These are phyloP conservation scores for Aspergillus sp. DNA, from an alignment of 2,329 filamentous ascomycete genomes.

Conservation along the genomic window DNA sequence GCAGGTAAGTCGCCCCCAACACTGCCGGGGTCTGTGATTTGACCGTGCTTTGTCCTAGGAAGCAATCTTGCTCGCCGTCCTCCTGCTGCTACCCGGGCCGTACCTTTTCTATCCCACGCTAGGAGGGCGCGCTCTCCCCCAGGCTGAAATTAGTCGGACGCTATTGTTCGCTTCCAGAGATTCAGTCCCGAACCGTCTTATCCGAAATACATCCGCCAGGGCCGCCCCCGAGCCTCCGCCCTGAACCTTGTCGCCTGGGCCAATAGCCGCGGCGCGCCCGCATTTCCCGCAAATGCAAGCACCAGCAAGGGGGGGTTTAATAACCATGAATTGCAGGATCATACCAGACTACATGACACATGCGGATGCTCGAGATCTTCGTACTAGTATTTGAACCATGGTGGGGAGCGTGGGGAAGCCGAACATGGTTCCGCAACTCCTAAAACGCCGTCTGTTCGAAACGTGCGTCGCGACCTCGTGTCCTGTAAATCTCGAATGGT, in stretches of 20 bases:
- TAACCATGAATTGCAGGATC: background rate
- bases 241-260: background rate
- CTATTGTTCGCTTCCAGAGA: background rate
- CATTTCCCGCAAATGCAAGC: background rate
- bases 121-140: no score
- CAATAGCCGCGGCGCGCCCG: background rate
- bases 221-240: background rate
- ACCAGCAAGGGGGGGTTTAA: background rate
- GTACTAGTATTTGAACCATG: background rate
- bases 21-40: background rate
- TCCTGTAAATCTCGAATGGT: background rate
- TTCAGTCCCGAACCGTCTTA: background rate
- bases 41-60: background rate
- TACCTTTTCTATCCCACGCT: background rate
- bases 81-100: background rate
- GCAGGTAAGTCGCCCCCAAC: background rate
- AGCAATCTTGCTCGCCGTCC: constrained; percentile 34
- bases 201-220: background rate
- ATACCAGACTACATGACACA: background rate
- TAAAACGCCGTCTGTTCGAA: background rate
- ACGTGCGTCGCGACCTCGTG: background rate
- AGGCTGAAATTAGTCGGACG: background rate
- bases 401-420: background rate
- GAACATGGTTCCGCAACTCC: background rate
- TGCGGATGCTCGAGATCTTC: background rate